These are phyloP conservation scores for Camelina sativa DNA, from an alignment of 345 rosid genomes.

Conservation along the genomic window DNA sequence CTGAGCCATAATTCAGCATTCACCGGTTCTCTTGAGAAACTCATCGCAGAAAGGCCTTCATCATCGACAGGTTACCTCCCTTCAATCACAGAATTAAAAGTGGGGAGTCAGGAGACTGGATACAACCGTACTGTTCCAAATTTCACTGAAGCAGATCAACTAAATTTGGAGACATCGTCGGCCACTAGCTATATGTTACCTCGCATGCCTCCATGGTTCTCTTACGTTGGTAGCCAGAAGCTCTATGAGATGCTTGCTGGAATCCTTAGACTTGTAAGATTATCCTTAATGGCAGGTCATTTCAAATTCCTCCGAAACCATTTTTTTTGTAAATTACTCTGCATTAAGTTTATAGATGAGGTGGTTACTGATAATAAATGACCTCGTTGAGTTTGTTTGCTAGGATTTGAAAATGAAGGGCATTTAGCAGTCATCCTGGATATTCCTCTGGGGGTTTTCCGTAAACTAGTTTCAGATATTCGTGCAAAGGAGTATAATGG, in stretches of 20 bases:
- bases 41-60: slow-evolving; percentile 60
- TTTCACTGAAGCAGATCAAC: slow-evolving; percentile 48
- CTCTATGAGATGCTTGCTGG: slow-evolving; percentile 76
- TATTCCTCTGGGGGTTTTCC: slow-evolving; percentile 70
- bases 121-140: slow-evolving; percentile 38
- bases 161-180: slow-evolving; percentile 37
- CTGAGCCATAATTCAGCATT: slow-evolving; percentile 69
- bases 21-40: slow-evolving; percentile 76
- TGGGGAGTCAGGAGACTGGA: slow-evolving; percentile 47
- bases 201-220: slow-evolving; percentile 87
- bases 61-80: slow-evolving; percentile 75
- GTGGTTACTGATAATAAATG: slow-evolving; percentile 40
- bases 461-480: slow-evolving; percentile 70
- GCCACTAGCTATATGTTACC: slow-evolving; percentile 62
- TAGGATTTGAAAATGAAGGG: slow-evolving; percentile 66
- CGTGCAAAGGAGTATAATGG: slow-evolving; percentile 65
- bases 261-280: slow-evolving; percentile 85
- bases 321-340: slow-evolving; percentile 25
- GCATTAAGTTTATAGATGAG: slow-evolving; percentile 15
- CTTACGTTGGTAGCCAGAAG: slow-evolving; percentile 69
- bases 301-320: slow-evolving; percentile 43
- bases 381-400: slow-evolving; percentile 46
- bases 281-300: slow-evolving; percentile 85
- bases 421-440: slow-evolving; percentile 69
- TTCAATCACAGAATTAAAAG: slow-evolving; percentile 73